Conservation (phyloP, 2,329 filamentous ascomycete genomes). For the Penicillium sp. region DNA sequence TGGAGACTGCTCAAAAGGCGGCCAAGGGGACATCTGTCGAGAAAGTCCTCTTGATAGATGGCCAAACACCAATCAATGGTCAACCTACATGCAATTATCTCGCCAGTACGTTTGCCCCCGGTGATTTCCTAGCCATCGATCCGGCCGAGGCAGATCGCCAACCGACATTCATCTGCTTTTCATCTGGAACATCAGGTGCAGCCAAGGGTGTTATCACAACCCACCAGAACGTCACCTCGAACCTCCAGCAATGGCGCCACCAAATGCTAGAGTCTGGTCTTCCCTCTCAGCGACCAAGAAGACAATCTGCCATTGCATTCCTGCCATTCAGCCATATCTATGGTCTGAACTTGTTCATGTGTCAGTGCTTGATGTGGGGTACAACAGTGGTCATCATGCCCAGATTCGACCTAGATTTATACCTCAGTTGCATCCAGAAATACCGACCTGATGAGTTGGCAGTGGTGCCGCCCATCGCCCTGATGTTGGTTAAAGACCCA, state of each 20-base stretch:
- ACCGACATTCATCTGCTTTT: constrained; percentile 21
- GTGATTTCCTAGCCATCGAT: constrained; percentile 6
- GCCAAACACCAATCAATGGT: constrained; percentile 6
- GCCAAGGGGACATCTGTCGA: constrained; percentile 17
- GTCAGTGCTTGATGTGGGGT: constrained; percentile 17
- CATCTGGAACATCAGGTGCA: constrained; percentile 22
- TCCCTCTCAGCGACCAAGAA: constrained; percentile 6
- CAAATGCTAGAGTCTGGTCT: constrained; percentile 11
- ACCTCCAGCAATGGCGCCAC: constrained; percentile 20
- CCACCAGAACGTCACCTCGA: constrained; percentile 20
- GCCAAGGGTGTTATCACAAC: constrained; percentile 23
- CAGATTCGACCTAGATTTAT: constrained; percentile 18
- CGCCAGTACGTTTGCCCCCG: constrained; percentile 12
- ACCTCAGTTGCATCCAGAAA: constrained; percentile 16
- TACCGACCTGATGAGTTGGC: constrained; percentile 19
- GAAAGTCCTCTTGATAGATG: constrained; percentile 15
- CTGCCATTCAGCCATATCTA: constrained; percentile 24
- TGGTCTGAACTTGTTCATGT: constrained; percentile 18
- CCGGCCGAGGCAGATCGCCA: constrained; percentile 11
- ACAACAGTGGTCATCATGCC: constrained; percentile 16
- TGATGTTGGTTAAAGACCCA: constrained; percentile 20
- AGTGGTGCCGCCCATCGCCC: constrained; percentile 19
- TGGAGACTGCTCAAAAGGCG: constrained; percentile 16
- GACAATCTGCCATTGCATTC: constrained; percentile 17
- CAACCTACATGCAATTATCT: constrained; percentile 17